phyloP scores from a whole-genome alignment of 129 eudicot species.

The Deinandra increscens region DNA sequence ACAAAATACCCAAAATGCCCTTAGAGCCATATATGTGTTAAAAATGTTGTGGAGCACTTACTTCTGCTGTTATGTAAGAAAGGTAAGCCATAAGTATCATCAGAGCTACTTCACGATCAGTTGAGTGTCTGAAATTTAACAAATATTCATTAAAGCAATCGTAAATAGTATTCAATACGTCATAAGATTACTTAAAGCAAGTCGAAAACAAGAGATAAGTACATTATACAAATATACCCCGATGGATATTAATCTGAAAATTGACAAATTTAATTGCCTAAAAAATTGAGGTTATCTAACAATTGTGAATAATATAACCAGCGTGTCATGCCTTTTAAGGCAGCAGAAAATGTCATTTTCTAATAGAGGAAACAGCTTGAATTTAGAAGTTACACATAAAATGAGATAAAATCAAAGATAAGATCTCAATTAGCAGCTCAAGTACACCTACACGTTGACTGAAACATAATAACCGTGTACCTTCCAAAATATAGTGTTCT shows the following conservation, averaged over 20 bases:
- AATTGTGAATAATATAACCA: background rate
- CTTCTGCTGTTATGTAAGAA: slow-evolving; percentile 82
- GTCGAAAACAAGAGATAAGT: background rate
- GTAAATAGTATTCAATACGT: background rate
- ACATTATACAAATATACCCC: background rate
- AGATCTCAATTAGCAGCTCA: background rate
- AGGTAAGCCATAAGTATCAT: slow-evolving; percentile 87
- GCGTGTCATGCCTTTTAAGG: background rate
- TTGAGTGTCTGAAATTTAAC: slow-evolving; percentile 60
- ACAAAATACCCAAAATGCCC: background rate
- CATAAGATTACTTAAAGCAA: slow-evolving; percentile 1
- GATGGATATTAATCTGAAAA: too few relatives aligned
- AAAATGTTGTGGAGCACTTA: slow-evolving; percentile 27
- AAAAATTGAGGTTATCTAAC: background rate
- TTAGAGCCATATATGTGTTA: background rate
- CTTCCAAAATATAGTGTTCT: slow-evolving; percentile 62
- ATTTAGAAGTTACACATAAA: too few relatives aligned
- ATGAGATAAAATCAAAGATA: background rate
- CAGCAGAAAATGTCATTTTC: background rate
- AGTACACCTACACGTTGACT: background rate
- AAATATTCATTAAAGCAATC: slow-evolving; percentile 2
- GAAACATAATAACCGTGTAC: slow-evolving; percentile 29
- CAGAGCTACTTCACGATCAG: slow-evolving; percentile 82
- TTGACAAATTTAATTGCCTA: background rate
- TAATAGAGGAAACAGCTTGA: background rate